Conservation (phyloP, 306 rosid genomes). For the Medicago ruthenica region DNA sequence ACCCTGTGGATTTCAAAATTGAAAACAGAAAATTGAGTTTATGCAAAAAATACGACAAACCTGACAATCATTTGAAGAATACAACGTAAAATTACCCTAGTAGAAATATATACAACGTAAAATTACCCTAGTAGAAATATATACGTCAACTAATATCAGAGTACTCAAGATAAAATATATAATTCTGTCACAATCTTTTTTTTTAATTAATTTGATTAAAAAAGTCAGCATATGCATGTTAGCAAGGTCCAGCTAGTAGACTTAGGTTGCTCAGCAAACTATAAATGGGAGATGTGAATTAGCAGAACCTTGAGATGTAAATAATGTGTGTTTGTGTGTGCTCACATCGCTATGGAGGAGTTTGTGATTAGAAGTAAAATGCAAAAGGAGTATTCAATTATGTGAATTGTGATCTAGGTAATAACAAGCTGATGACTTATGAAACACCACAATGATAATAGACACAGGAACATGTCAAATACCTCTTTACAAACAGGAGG, state of each 20-base stretch:
- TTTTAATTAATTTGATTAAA: no score
- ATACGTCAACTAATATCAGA: neutral
- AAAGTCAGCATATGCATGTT: no score
- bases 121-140: slow-evolving; percentile 17
- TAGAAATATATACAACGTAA: neutral
- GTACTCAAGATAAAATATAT: no score
- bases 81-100: slow-evolving; percentile 6
- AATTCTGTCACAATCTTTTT: neutral
- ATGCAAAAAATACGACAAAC: slow-evolving; percentile 18
- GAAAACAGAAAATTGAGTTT: slow-evolving; percentile 28
- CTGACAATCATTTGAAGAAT: slow-evolving; percentile 8
- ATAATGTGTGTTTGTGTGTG: no score
- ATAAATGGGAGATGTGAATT: no score
- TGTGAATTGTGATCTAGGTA: neutral
- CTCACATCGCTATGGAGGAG: no score
- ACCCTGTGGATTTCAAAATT: slow-evolving; percentile 63
- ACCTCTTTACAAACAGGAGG: slow-evolving; percentile 94
- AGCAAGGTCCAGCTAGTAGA: no score
- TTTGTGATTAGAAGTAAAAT: neutral
- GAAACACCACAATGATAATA: slow-evolving; percentile 15
- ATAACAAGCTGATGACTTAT: slow-evolving; percentile 27
- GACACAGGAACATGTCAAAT: slow-evolving; percentile 35
- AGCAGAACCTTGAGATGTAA: no score
- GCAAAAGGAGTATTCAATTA: slow-evolving; percentile 25
- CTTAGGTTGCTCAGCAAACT: no score